phyloP scores from a whole-genome alignment of 2,329 filamentous ascomycete species.

The Talaromyces sp. region DNA sequence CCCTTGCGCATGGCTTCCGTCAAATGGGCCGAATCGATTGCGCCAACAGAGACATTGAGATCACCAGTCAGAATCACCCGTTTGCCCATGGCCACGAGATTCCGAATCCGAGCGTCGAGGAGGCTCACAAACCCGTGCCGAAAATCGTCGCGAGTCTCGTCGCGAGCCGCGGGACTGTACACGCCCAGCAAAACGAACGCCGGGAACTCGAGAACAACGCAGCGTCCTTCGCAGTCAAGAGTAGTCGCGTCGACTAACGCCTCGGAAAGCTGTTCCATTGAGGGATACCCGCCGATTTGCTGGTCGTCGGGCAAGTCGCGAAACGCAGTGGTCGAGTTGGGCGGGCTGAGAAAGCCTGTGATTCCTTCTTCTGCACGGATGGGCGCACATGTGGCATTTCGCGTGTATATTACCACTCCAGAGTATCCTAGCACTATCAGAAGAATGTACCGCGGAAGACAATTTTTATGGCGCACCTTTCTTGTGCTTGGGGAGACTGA shows the following conservation, averaged over 20 bases:
- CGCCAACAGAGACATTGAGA: slow-evolving; percentile 68
- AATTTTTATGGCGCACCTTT: slow-evolving; percentile 57
- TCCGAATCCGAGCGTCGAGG: slow-evolving; percentile 78
- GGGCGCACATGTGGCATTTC: slow-evolving; percentile 77
- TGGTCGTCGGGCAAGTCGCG: slow-evolving; percentile 67
- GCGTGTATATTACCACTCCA: slow-evolving; percentile 90
- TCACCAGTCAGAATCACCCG: slow-evolving; percentile 82
- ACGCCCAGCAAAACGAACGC: slow-evolving; percentile 91
- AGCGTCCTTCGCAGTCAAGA: slow-evolving; percentile 87
- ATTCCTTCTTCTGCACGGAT: slow-evolving; percentile 93
- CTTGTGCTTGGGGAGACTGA: slow-evolving; percentile 87
- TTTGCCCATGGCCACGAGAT: slow-evolving; percentile 74
- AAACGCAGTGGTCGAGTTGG: slow-evolving; percentile 66
- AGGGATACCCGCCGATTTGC: slow-evolving; percentile 86
- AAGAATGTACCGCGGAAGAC: neutral
- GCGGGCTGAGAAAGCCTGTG: slow-evolving; percentile 70
- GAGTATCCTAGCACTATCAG: slow-evolving; percentile 66
- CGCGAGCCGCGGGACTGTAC: slow-evolving; percentile 85
- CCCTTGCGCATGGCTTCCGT: slow-evolving; percentile 68
- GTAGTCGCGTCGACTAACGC: slow-evolving; percentile 60
- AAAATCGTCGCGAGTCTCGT: slow-evolving; percentile 78
- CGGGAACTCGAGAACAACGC: slow-evolving; percentile 85
- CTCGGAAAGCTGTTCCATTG: slow-evolving; percentile 58
- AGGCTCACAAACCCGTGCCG: slow-evolving; percentile 73
- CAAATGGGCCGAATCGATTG: slow-evolving; percentile 71